These are phyloP conservation scores for Colletotrichum sidae DNA, from an alignment of 2,329 filamentous ascomycete species.

Conservation along the genomic window DNA sequence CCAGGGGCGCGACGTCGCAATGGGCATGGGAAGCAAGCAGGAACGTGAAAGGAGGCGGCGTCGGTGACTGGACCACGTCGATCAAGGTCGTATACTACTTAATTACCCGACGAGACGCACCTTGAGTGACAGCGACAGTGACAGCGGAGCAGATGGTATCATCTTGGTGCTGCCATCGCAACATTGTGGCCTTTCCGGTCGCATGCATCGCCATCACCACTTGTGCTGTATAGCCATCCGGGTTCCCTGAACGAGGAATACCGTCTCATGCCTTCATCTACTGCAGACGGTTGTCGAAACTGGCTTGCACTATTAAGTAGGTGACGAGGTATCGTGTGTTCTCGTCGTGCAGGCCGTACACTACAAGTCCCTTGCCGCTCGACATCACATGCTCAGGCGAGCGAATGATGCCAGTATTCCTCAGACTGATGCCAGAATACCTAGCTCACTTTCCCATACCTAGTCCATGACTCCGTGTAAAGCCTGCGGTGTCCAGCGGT, in stretches of 20 bases:
- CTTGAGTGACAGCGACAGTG: neutral
- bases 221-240: neutral
- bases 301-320: too few species aligned
- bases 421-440: too few species aligned
- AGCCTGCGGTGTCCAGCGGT: too few species aligned
- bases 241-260: neutral
- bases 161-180: slow-evolving; percentile 17
- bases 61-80: slow-evolving; percentile 5
- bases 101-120: neutral
- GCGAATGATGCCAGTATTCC: too few species aligned
- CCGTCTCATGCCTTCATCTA: slow-evolving; percentile 3
- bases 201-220: neutral
- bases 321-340: too few species aligned
- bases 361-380: too few species aligned
- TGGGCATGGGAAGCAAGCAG: slow-evolving; percentile 18
- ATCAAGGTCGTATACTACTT: neutral
- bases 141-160: slow-evolving; percentile 11
- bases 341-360: too few species aligned
- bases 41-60: slow-evolving; percentile 19
- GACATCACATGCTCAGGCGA: too few species aligned
- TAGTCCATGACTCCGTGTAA: too few species aligned
- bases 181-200: neutral
- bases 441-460: too few species aligned
- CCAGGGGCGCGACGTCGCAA: slow-evolving; percentile 33
- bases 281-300: too few species aligned